Evolutionary conservation across 768 basidiomycete species (phyloP), one percentile per base, ranked within the genome.

Genomic region (Artomyces pyxidatus): DNA sequence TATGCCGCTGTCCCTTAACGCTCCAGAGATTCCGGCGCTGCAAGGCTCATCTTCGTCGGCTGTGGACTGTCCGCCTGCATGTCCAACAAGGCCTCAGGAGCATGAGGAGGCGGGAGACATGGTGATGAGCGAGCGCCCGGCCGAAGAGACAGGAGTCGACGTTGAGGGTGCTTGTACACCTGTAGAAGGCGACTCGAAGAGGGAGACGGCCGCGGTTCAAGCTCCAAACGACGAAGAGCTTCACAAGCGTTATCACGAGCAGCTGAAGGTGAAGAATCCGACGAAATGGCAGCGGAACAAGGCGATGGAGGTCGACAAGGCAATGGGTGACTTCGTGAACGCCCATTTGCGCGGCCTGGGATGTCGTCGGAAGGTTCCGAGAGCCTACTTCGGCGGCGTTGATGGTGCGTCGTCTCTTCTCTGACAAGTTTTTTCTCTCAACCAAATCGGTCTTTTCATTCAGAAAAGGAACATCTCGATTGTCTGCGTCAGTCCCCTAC

Each of bases 291-390:
- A 30, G 30, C 29, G 42, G 35, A 49, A 51, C 29, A 35, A 39
- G 37, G 19, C 22, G 28, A 55, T 45, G 16, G 52, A 51, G 19
- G 25, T 60, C 6, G 50, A 59, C 7, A 57, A 51, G 6, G 61
- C 49, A 1, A 25, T 67, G 37, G 59, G 63, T 38, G 56, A 61
- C 47, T 47, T 66, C 16, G 55, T 66, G n/a, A 67, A 67, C 48
- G 59, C 65, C 0, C 40, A 48, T 1, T 42, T 41, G 14, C 42
- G 52, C 6, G 47, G 40, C 6, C 42, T 57, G 16, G 27, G 23
- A 23, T 65, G 62, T 37, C 53, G 50, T 9, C 53, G 61, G 2
- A 43, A 42, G n/a, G 58, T 53, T 16, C 50, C 54, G 12, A 58
- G 21, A 29, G 42, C 58, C 1, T 63, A 48, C 42, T 67, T 61